phyloP scores from a whole-genome alignment of 1,139 yeast genomes.

The Hyphopichia wangnamkhiaoensis region DNA sequence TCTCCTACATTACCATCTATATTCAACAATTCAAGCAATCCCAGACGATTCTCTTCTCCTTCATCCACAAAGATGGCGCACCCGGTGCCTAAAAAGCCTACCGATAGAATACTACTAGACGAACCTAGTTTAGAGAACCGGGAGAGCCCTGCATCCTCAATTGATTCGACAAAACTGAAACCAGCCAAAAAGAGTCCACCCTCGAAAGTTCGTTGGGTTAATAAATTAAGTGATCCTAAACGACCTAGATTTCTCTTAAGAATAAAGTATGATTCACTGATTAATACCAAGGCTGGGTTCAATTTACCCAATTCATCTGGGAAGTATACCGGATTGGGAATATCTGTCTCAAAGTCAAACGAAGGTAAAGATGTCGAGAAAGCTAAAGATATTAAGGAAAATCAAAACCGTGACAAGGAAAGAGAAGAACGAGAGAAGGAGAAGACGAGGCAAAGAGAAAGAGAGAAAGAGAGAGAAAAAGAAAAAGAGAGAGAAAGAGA shows the following conservation, averaged over 20 bases:
- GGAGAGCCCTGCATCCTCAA: background rate
- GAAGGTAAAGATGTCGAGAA: constrained; percentile 2
- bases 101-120: background rate
- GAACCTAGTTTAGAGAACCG: background rate
- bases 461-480: constrained; percentile 3
- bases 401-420: constrained; percentile 1
- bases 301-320: background rate
- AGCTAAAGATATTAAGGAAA: background rate
- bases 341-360: constrained; percentile 11
- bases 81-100: constrained; percentile 14
- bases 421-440: constrained; percentile 2
- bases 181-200: constrained; percentile 1
- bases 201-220: constrained; percentile 31
- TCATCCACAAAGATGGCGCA: constrained; percentile 10
- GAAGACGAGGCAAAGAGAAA: background rate
- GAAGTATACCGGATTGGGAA: constrained; percentile 25
- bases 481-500: background rate
- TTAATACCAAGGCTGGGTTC: constrained; percentile 15
- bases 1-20: constrained; percentile 40
- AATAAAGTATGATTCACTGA: constrained; percentile 22
- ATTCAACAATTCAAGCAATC: constrained; percentile 15
- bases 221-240: constrained; percentile 24
- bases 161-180: background rate
- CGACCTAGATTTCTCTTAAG: constrained; percentile 35
- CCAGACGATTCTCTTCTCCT: background rate